Base-by-base conservation (phyloP, 768 basidiomycete species). In the Lactarius quietus region DNA sequence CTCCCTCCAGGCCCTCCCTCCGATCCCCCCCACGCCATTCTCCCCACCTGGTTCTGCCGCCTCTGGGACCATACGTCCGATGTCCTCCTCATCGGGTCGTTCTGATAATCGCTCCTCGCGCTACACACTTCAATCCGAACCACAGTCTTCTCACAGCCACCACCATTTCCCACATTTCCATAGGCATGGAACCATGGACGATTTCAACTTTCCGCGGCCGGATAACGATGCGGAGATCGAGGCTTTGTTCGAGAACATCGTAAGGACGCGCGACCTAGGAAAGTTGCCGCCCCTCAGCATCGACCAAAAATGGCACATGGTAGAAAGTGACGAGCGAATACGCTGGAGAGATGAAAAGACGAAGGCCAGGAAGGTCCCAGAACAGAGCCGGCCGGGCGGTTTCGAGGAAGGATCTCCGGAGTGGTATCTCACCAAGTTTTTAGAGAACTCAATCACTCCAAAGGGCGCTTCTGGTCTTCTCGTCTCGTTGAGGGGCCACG, bases 291-390 rank as follows among this genome's bases (percentile, higher is more conserved):
- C 82, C 65, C 78, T 92, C 63, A 71, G 84, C 18, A 82, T 91
- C 28, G 89, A 93, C 35, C 92, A 93, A 75, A 98, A 98, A 77
- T 99, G 96, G 95, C 81, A 82, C 68, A 85, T 98, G 73, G 89
- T 99, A 7, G 84, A 89, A 73, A 91, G 86, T 64, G 89, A 92
- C 69, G 89, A 91, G 70, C 88, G 89, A 61, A 81, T 89, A 60
- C 83, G 89, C 51, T 93, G 90, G 88, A 85, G 84, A 70, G 86
- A 88, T 55, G 87, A 88, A 70, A 85, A 83, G 71, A 82, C 79
- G 67, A 82, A 86, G 70, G 76, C 80, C 26, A 83, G 79, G 72
- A 86, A 79, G 72, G 86, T 86, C 71, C 78, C 78, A 7, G 89
- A 89, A 67, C 73, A 80, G 3, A 86, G 87, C 7, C 84, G 84